Evolutionary conservation across 2,329 filamentous ascomycete genomes (phyloP).

Genomic region (Orbilia quercus): DNA sequence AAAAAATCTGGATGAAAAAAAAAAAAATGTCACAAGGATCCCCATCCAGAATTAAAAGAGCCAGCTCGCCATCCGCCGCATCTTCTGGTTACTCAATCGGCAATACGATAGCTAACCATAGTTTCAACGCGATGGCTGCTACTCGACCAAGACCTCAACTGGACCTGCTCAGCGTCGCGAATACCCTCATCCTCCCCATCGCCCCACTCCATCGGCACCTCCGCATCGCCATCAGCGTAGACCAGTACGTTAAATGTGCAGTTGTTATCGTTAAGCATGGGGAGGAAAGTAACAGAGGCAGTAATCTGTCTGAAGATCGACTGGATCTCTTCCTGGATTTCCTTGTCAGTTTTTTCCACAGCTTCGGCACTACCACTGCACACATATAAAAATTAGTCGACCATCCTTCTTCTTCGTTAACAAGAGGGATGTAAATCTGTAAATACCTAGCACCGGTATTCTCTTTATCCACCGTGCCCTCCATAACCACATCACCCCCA

Average conservation of each 20-base stretch:
- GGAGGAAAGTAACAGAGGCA: conserved; percentile 94
- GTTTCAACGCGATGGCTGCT: conserved; percentile 94
- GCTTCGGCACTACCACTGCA: conserved; percentile 60
- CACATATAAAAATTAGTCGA: conserved; percentile 22
- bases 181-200: conserved; percentile 99
- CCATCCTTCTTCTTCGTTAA: neutral
- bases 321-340: conserved; percentile 96
- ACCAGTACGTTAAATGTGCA: conserved; percentile 99
- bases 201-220: conserved; percentile 95
- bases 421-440: neutral
- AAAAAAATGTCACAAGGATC: too few relatives aligned
- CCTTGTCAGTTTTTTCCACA: conserved; percentile 84
- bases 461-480: conserved; percentile 74
- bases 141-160: conserved; percentile 94
- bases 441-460: conserved; percentile 71
- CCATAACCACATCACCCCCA: conserved; percentile 55
- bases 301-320: conserved; percentile 98
- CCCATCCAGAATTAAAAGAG: too few relatives aligned
- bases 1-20: too few relatives aligned
- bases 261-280: conserved; percentile 83
- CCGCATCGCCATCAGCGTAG: conserved; percentile 92
- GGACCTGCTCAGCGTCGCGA: conserved; percentile 83
- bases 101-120: conserved; percentile 86
- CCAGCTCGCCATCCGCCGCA: too few relatives aligned
- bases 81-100: too few relatives aligned